These are phyloP conservation scores for Trichosanthes truncata DNA, from an alignment of 306 rosid genomes.

Conservation along the genomic window DNA sequence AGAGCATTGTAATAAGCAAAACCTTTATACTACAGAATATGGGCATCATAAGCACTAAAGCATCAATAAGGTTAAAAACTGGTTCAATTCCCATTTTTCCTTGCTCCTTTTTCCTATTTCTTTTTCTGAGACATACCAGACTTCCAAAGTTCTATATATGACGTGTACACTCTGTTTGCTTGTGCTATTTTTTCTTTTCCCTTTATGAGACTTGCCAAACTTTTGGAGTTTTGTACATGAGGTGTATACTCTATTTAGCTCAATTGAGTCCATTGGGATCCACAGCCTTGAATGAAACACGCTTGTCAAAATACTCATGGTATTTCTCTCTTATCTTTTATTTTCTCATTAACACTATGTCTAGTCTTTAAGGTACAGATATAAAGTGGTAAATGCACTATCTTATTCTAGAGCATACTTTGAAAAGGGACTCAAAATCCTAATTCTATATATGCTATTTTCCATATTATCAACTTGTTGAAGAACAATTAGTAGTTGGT, in stretches of 20 bases:
- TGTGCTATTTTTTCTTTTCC: neutral
- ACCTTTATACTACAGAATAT: neutral
- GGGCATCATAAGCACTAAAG: neutral
- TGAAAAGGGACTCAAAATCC: neutral
- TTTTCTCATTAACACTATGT: neutral
- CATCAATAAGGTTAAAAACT: neutral
- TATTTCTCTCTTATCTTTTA: neutral
- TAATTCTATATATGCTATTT: neutral
- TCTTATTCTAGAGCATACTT: neutral
- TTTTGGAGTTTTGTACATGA: neutral
- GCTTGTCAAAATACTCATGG: neutral
- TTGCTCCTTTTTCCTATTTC: neutral
- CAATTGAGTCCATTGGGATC: neutral
- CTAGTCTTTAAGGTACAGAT: neutral
- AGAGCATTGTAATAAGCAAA: neutral
- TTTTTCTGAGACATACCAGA: neutral
- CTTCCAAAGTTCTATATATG: neutral
- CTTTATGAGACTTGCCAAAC: neutral
- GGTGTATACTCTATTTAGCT: neutral
- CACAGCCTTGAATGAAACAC: neutral
- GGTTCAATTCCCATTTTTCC: neutral
- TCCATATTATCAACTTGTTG: neutral
- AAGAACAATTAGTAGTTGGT: neutral
- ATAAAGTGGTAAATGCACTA: neutral
- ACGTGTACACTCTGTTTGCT: neutral